Evolutionary conservation across 1,284 basidiomycete genomes (phyloP).

Genomic region (Sporisorium exsertum): DNA sequence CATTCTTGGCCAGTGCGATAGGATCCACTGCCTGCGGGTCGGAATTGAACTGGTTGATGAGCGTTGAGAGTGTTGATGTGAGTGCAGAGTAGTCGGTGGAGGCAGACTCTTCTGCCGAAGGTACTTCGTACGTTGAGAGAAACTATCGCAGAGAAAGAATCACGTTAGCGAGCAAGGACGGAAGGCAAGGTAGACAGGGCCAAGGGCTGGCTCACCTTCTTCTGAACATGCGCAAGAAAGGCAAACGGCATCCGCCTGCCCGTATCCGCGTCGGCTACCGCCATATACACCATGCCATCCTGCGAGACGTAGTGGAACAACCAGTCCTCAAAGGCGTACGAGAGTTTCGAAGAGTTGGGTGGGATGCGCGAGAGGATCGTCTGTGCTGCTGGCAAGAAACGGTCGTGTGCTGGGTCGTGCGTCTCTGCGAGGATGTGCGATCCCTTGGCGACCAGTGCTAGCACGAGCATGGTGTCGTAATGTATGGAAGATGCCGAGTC

Average conservation of each 20-base stretch:
- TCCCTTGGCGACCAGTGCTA: conserved; percentile 62
- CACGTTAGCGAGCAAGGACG: no score
- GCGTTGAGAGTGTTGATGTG: conserved; percentile 64
- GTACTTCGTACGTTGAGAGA: conserved; percentile 35
- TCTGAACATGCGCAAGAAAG: conserved; percentile 87
- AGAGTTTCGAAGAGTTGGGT: conserved; percentile 91
- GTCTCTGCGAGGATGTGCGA: conserved; percentile 56
- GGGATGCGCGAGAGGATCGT: conserved; percentile 95
- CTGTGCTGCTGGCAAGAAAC: conserved; percentile 76
- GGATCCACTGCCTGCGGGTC: conserved; percentile 86
- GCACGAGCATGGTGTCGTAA: conserved; percentile 58
- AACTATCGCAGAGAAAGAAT: no score
- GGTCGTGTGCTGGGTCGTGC: conserved; percentile 56
- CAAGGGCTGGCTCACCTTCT: conserved; percentile 74
- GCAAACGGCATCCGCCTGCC: conserved; percentile 86
- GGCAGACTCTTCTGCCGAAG: not conserved
- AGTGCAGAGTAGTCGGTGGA: conserved; percentile 34
- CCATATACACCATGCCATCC: conserved; percentile 79
- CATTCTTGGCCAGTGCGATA: conserved; percentile 86
- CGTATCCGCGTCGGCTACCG: conserved; percentile 87
- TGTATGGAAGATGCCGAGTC: not conserved
- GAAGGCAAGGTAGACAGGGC: not conserved
- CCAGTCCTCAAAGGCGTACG: conserved; percentile 79
- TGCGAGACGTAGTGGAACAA: conserved; percentile 87
- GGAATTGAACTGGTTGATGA: conserved; percentile 80